Conservation (phyloP, 1,284 basidiomycete species). For the Ceratobasidium papillatum region DNA sequence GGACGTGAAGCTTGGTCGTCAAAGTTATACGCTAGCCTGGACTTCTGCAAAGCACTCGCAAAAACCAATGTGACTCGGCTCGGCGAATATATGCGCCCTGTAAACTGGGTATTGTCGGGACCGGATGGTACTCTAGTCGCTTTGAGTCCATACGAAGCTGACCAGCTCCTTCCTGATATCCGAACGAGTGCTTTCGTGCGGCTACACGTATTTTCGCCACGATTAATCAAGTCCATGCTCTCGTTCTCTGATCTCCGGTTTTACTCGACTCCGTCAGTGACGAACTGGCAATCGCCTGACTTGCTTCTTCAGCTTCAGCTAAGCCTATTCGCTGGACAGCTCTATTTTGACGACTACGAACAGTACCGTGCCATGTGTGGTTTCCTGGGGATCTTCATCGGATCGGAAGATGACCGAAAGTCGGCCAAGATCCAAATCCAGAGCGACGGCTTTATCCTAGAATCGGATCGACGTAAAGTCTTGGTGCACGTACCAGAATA, state of each 20-base stretch:
- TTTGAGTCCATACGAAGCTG: conserved; percentile 59
- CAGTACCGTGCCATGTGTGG: conserved; percentile 52
- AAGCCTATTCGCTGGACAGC: conserved; percentile 58
- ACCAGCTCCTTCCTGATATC: conserved; percentile 56
- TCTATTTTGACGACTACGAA: conserved; percentile 53
- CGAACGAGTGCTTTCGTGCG: conserved; percentile 51
- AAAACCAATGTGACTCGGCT: not conserved
- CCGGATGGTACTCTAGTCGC: conserved; percentile 52
- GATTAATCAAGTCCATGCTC: conserved; percentile 52
- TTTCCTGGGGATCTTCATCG: conserved; percentile 52
- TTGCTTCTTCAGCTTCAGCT: conserved; percentile 49
- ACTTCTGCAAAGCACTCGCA: conserved; percentile 50
- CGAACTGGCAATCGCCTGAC: not conserved
- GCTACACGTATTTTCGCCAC: conserved; percentile 59
- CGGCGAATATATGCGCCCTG: conserved; percentile 31
- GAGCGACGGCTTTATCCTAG: conserved; percentile 17
- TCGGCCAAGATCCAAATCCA: not conserved
- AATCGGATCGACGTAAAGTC: not conserved
- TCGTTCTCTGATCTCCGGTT: conserved; percentile 9
- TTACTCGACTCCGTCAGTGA: not conserved
- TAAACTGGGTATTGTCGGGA: conserved; percentile 57
- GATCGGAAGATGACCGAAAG: not conserved
- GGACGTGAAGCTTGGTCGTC: not conserved
- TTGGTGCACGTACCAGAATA: not conserved
- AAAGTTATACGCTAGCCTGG: conserved; percentile 37